Base-by-base conservation (phyloP, 768 basidiomycete species). In the Suillus plorans region DNA sequence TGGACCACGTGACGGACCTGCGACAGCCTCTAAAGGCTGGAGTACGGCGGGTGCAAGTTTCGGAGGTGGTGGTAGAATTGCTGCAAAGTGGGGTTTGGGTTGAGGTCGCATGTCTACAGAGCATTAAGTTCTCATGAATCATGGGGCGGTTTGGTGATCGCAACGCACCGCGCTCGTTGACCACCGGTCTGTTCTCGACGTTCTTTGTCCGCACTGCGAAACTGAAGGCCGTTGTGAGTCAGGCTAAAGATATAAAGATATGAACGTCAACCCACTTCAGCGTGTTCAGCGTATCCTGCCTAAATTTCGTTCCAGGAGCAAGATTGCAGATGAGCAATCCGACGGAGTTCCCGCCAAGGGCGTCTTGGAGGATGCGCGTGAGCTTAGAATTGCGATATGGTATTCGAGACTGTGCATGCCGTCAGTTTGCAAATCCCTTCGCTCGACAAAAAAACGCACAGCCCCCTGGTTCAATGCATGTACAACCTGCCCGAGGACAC, bases 321-420 rank as follows among this genome's bases (percentile, higher is more conserved):
- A 97, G 79, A 69, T 95, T 95, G 75, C 93, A 94, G 39, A 97
- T 92, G 49, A 96, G 80, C 25, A 96, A 77, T 2, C 91, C 91
- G 12, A 92, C 82, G 0, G 91, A 89, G 2, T 85, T 82, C 14
- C 95, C 95, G 25, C 93, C 93, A 1, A 97, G 85, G 0, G 94
- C 93, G 66, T 94, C 93, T 88, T 95, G 93, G 1, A 97, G 83
- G 60, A 96, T 88, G 31, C 95, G 82, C 0, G 94, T 97, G 41
- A 96, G 81, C 72, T 95, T 95, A 0, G 92, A 92, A 73, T 96
- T 92, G 52, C 95, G 87, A 72, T 95, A 96, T 0, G 95, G 95
- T 65, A 96, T 90, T 28, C 92, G 88, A 36, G 86, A 79, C 89
- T 92, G 63, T 31, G 20, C 47, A 49, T 44, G 62, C 67, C 41